These are phyloP conservation scores for Ogataea parapolymorpha DNA, from an alignment of 805 yeast species.

Conservation along the genomic window DNA sequence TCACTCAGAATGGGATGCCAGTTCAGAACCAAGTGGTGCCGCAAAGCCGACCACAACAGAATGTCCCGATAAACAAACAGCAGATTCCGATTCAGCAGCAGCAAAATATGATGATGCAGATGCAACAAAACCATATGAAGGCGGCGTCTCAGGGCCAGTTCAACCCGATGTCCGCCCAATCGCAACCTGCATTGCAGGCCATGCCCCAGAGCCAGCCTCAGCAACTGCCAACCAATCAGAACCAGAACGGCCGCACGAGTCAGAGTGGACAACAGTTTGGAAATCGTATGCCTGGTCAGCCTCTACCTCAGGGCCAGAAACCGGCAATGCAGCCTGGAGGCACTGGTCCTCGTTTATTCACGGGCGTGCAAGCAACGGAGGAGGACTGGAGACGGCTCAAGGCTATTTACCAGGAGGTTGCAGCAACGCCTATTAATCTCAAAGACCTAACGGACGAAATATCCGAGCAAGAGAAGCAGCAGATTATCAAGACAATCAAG, in stretches of 20 bases:
- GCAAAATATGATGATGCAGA: slow-evolving; percentile 21
- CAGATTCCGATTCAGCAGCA: slow-evolving; percentile 23
- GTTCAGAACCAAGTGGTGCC: slow-evolving; percentile 3
- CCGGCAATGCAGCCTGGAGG: slow-evolving; percentile 9
- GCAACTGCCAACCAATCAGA: slow-evolving; percentile 35
- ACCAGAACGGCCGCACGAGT: slow-evolving; percentile 20
- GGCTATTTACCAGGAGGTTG: slow-evolving; percentile 65
- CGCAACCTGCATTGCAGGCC: slow-evolving; percentile 10
- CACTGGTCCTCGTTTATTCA: slow-evolving; percentile 27
- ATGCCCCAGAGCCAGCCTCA: slow-evolving; percentile 19
- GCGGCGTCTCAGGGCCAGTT: slow-evolving; percentile 13
- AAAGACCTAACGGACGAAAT: slow-evolving; percentile 63
- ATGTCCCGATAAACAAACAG: slow-evolving; percentile 4
- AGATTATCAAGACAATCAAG: slow-evolving; percentile 52
- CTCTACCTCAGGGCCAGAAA: slow-evolving; percentile 14
- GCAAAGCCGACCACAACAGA: slow-evolving; percentile 21
- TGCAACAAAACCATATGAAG: slow-evolving; percentile 29
- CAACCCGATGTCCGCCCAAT: slow-evolving; percentile 6
- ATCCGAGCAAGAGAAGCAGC: slow-evolving; percentile 60
- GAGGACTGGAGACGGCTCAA: slow-evolving; percentile 62
- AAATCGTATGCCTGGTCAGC: slow-evolving; percentile 7
- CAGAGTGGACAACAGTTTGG: slow-evolving; percentile 20
- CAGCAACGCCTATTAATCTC: slow-evolving; percentile 60
- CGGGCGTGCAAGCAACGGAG: slow-evolving; percentile 44
- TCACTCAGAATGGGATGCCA: slow-evolving; percentile 8